A percentile compares a stretch with the other conserved stretches of the same genome.
Evolutionary conservation across 2,329 filamentous ascomycete genomes (phyloP).

Genomic region (Verticillium tricorpus): DNA sequence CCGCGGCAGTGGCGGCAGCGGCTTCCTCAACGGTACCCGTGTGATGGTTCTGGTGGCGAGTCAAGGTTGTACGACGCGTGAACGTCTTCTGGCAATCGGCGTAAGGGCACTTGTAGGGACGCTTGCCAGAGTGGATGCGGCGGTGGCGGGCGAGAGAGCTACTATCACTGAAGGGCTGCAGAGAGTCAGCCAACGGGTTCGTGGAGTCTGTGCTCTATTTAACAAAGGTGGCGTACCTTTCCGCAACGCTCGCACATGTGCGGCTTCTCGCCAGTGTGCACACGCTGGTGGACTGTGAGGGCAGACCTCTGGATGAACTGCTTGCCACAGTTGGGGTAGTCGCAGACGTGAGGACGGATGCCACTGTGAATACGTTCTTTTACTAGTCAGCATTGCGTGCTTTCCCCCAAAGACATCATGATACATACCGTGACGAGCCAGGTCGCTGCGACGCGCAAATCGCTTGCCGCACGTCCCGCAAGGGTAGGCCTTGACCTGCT

Average conservation of each 20-base stretch:
- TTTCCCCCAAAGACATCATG: background rate
- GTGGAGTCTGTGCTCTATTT: slow-evolving; percentile 4
- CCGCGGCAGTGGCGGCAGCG: slow-evolving; percentile 81
- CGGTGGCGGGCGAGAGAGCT: slow-evolving; percentile 91
- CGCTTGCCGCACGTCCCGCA: slow-evolving; percentile 88
- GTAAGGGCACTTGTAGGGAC: slow-evolving; percentile 96
- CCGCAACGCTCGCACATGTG: slow-evolving; percentile 96
- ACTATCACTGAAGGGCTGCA: slow-evolving; percentile 89
- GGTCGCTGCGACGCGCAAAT: slow-evolving; percentile 89
- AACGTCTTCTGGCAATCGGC: slow-evolving; percentile 99
- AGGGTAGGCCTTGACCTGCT: slow-evolving; percentile 43
- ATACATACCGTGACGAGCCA: slow-evolving; percentile 83
- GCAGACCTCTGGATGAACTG: slow-evolving; percentile 97
- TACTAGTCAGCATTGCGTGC: slow-evolving; percentile 16
- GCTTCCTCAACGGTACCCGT: slow-evolving; percentile 94
- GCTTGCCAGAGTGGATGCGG: slow-evolving; percentile 90
- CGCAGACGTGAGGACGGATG: slow-evolving; percentile 85
- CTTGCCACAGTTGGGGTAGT: slow-evolving; percentile 83
- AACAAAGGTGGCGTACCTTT: slow-evolving; percentile 58
- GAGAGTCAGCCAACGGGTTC: slow-evolving; percentile 16
- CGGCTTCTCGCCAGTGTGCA: slow-evolving; percentile 97
- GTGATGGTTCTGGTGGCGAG: slow-evolving; percentile 92
- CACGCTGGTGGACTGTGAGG: slow-evolving; percentile 88
- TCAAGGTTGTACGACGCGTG: slow-evolving; percentile 89
- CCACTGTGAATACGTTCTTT: slow-evolving; percentile 94